Evolutionary conservation across 1,139 yeast genomes (phyloP).

Genomic region (Candida frijolesensis): DNA sequence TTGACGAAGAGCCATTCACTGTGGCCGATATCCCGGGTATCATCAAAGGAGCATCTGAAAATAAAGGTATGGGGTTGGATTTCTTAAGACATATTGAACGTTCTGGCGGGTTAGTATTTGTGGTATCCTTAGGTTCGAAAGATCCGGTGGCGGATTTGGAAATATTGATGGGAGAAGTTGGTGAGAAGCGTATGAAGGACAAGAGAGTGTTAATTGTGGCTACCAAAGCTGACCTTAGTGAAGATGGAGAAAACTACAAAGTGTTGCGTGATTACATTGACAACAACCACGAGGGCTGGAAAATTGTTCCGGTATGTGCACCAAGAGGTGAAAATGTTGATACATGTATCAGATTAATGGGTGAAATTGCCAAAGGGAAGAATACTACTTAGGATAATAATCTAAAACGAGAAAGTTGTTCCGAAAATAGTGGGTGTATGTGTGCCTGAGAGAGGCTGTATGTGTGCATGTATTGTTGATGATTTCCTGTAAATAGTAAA

Average conservation of each 20-base stretch:
- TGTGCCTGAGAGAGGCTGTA: no score
- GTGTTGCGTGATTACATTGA: slow-evolving; percentile 46
- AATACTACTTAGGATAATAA: no score
- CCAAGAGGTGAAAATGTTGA: slow-evolving; percentile 70
- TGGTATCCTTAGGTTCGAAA: slow-evolving; percentile 67
- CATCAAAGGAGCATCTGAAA: slow-evolving; percentile 79
- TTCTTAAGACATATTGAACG: slow-evolving; percentile 91
- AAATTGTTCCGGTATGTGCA: slow-evolving; percentile 84
- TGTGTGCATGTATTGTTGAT: no score
- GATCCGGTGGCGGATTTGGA: slow-evolving; percentile 68
- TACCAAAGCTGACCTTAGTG: slow-evolving; percentile 83
- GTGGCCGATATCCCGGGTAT: slow-evolving; percentile 98
- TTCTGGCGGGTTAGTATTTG: slow-evolving; percentile 86
- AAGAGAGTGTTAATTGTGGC: slow-evolving; percentile 79
- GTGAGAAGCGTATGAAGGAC: slow-evolving; percentile 54
- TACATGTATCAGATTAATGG: slow-evolving; percentile 69
- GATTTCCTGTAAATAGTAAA: background rate
- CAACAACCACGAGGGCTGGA: slow-evolving; percentile 51
- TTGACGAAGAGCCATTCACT: slow-evolving; percentile 75
- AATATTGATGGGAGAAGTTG: slow-evolving; percentile 68
- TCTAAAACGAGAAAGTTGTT: background rate
- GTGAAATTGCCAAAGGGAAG: slow-evolving; percentile 43
- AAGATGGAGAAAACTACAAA: slow-evolving; percentile 46
- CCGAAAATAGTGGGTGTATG: no score
- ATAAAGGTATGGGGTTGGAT: slow-evolving; percentile 92